Evolutionary conservation across 768 basidiomycete species (phyloP).

Genomic region (Agaricus subrufescens): DNA sequence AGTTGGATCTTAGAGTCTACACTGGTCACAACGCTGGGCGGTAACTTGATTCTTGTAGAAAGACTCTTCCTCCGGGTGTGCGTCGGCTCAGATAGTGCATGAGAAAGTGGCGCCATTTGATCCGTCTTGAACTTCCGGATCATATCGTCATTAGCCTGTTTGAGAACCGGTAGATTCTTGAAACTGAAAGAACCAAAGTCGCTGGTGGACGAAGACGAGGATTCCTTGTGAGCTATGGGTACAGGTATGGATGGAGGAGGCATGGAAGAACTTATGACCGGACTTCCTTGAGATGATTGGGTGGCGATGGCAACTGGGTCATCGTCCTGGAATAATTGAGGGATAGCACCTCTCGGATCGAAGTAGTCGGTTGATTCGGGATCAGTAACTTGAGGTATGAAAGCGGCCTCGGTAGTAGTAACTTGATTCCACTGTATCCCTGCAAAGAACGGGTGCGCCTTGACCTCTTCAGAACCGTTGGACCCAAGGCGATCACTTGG

Average conservation of each 20-base stretch:
- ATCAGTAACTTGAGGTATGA: conserved; percentile 92
- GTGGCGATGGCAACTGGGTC: conserved; percentile 58
- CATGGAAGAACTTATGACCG: conserved; percentile 32
- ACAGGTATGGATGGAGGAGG: conserved; percentile 40
- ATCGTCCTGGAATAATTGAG: conserved; percentile 89
- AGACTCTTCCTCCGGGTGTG: conserved; percentile 73
- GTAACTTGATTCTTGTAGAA: conserved; percentile 80
- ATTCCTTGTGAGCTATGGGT: conserved; percentile 36
- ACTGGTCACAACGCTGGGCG: conserved; percentile 70
- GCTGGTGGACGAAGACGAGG: conserved; percentile 52
- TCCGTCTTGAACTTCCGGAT: conserved; percentile 94
- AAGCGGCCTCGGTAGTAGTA: conserved; percentile 83
- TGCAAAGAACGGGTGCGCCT: conserved; percentile 83
- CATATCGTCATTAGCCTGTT: conserved; percentile 98
- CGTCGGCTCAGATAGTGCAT: conserved; percentile 64
- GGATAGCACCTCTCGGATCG: conserved; percentile 89
- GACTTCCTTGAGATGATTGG: conserved; percentile 44
- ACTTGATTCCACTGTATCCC: conserved; percentile 94
- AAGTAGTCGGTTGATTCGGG: conserved; percentile 99
- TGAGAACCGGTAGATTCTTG: conserved; percentile 93
- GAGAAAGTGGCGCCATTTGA: conserved; percentile 73
- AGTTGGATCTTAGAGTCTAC: conserved; percentile 56
- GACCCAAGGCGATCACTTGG: conserved; percentile 77
- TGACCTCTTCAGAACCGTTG: conserved; percentile 89
- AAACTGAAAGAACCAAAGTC: conserved; percentile 98